phyloP scores from a whole-genome alignment of 768 basidiomycete species.

The Omphalotus guepiniiformis region DNA sequence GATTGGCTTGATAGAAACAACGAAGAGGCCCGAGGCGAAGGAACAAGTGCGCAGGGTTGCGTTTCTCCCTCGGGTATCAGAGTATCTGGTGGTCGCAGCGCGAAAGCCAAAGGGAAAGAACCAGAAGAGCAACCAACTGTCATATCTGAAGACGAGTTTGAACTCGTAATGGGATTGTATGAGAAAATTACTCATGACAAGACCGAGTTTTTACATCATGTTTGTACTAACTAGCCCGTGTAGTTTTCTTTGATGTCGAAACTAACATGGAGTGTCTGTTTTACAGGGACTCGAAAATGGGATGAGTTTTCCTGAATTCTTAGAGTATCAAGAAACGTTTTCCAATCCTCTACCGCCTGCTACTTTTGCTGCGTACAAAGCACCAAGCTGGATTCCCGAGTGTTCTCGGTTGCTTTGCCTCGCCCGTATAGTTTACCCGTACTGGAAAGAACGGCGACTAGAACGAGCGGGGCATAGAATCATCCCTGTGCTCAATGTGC shows the following conservation, averaged over 20 bases:
- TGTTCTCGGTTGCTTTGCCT: conserved; percentile 60
- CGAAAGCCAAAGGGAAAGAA: conserved; percentile 83
- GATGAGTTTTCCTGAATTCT: conserved; percentile 66
- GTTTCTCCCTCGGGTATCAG: conserved; percentile 50
- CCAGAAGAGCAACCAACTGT: conserved; percentile 65
- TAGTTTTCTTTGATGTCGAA: neutral
- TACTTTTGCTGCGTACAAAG: conserved; percentile 62
- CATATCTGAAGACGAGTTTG: conserved; percentile 90
- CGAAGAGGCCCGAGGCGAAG: conserved; percentile 79
- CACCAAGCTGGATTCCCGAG: conserved; percentile 67
- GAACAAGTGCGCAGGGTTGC: conserved; percentile 74
- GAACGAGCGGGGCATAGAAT: conserved; percentile 81
- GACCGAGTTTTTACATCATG: conserved; percentile 86
- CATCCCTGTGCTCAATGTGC: conserved; percentile 83
- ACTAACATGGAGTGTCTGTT: neutral
- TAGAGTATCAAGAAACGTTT: conserved; percentile 69
- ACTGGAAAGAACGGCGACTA: conserved; percentile 85
- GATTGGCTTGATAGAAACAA: conserved; percentile 95
- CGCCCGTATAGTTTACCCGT: conserved; percentile 73
- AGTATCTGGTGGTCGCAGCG: conserved; percentile 53
- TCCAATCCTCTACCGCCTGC: conserved; percentile 53
- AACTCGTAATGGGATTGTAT: conserved; percentile 91
- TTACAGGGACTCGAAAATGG: conserved; percentile 61
- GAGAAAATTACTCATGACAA: conserved; percentile 90
- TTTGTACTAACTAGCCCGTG: conserved; percentile 35